Base-by-base conservation (phyloP, 805 yeast genomes). In the Torulaspora quercuum region DNA sequence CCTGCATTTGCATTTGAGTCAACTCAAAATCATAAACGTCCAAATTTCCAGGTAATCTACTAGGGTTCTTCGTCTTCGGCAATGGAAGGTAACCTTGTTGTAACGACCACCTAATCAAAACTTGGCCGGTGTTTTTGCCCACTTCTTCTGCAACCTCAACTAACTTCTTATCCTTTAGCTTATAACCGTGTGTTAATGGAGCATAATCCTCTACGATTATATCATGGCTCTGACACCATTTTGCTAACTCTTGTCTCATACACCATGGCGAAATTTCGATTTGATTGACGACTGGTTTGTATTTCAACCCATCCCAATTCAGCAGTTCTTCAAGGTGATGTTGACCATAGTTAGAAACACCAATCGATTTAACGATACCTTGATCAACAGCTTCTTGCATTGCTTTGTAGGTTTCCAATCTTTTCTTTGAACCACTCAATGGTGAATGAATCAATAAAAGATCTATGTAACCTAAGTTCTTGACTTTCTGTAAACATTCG, bases 261-360 rank as follows among this genome's bases (percentile, higher is more conserved):
- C 81, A 67, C 89, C 92, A 84, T 13, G 92, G 95, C 42, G 86
- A 84, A 34, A 85, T 70, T 59, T 85, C 95, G 52, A 86, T 75
- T 57, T 87, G 95, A 58, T 86, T 81, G 26, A 83, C 80, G 0
- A 80, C 85, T 0, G 95, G 89, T 43, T 69, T 69, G 44, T 72
- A 53, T 42, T 60, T 70, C 43, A 75, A 53, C 1, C 68, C 75
- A 3, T 70, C 70, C 81, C 84, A 78, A 3, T 55, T 48, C 27
- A 81, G 63, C 29, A 84, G 60, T 54, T 81, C 82, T 40, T 78
- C 71, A 15, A 84, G 56, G 53, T 79, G 86, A 4, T 59, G 62
- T 10, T 59, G 53, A 30, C 86, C 85, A 51, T 70, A 84, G 63
- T 83, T 83, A 6, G 94, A 83, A 10, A 85, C 89, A 31, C 95